These are phyloP conservation scores for Cerioporus squamosus DNA, from an alignment of 1,284 basidiomycete genomes.

Conservation along the genomic window DNA sequence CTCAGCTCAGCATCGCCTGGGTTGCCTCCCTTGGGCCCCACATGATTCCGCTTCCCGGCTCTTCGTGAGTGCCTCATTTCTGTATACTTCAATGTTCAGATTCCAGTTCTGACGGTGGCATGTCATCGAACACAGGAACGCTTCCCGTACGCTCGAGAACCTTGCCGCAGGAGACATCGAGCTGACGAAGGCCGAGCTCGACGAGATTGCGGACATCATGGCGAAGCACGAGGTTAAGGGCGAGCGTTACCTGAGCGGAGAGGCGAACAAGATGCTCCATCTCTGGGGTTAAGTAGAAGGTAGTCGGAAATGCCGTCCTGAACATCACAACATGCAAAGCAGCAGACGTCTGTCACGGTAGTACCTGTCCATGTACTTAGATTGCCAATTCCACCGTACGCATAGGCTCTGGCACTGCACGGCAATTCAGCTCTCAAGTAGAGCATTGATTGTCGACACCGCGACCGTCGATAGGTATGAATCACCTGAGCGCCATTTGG, in stretches of 20 bases:
- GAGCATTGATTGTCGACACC: too few relatives aligned
- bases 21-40: conserved; percentile 49
- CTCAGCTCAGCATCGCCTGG: conserved; percentile 69
- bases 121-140: conserved; percentile 25
- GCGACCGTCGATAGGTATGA: too few relatives aligned
- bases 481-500: too few relatives aligned
- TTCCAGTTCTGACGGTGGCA: not conserved
- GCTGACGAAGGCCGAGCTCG: conserved; percentile 42
- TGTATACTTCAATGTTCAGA: too few relatives aligned
- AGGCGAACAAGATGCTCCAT: conserved; percentile 15
- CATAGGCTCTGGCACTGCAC: too few relatives aligned
- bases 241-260: conserved; percentile 24
- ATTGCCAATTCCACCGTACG: too few relatives aligned
- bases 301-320: not conserved
- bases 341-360: too few relatives aligned
- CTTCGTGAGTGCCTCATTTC: conserved; percentile 16
- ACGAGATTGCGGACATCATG: conserved; percentile 37
- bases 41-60: conserved; percentile 59
- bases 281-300: conserved; percentile 34
- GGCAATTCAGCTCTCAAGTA: too few relatives aligned
- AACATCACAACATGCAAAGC: too few relatives aligned
- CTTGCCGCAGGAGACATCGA: conserved; percentile 44
- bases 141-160: conserved; percentile 50
- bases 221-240: conserved; percentile 32
- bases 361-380: too few relatives aligned